Base-by-base conservation (phyloP, 1,284 basidiomycete species). In the Cutaneotrichosporon sp. region DNA sequence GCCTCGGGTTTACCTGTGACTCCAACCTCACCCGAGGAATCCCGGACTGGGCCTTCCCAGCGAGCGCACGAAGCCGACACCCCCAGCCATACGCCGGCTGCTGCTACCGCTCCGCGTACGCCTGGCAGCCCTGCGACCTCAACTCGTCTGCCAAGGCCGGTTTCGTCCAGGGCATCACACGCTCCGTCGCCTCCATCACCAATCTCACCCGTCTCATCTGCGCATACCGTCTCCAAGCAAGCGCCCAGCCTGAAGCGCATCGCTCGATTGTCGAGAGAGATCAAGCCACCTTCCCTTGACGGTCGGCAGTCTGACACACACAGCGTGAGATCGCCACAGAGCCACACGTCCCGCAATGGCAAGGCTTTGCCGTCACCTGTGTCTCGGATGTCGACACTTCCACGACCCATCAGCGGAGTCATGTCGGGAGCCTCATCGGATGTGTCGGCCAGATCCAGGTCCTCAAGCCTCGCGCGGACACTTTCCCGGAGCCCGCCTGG, bases 401-500 rank as follows among this genome's bases (percentile, higher is more conserved):
- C 51, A 8, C 51, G 51, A 9, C 30, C 51, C 31, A 53, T 53
- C 49, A 30, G 49, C 49, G 49, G 22, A 4, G 49, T 26, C 13
- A 32, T 31, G 30, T 32, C 51, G 11, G 51, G 51, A 7, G 31
- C 51, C 9, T 53, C 51, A 13, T 53, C 51, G 13, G 51, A 53
- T 30, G 51, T 53, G 1, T 59, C 65, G 18, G 40, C 64, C 4
- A 56, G 70, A 9, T 66, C 68, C 4, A 47, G 58, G 16, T 62
- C 69, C 0, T 61, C 60, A 1, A 66, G 61, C 42, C 52, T 70
- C 4, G 64, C 53, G 5, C 42, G 65, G 38, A 66, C 63, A 21
- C 56, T 69, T 22, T 69, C 67, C 0, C 40, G 56, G n/a, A 61
- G 64, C 51, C 70, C 69, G 1, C 64, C 71, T 16, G 69, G 66